phyloP scores from a whole-genome alignment of 2,329 filamentous ascomycete species.

The Colletotrichum coccodes region DNA sequence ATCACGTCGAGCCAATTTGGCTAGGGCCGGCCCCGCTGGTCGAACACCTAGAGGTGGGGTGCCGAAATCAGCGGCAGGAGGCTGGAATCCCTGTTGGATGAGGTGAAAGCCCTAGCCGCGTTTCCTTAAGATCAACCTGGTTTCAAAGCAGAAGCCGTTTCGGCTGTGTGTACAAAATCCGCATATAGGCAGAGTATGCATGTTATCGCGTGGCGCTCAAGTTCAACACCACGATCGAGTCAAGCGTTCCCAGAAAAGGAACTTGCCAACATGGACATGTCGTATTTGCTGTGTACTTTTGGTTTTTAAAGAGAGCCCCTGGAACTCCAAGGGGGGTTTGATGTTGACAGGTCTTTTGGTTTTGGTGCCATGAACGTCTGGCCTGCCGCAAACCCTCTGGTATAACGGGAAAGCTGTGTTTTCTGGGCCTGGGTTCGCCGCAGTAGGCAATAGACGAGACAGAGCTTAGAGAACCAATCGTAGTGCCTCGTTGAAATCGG shows the following conservation, averaged over 20 bases:
- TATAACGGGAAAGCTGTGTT: not conserved
- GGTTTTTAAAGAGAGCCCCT: not conserved
- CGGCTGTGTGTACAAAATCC: not conserved
- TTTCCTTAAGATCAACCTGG: not conserved
- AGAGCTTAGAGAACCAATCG: not conserved
- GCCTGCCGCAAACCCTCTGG: not conserved
- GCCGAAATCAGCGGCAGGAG: constrained; percentile 1
- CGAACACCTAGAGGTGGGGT: constrained; percentile 1
- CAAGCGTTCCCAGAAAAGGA: no score
- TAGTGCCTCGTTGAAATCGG: not conserved
- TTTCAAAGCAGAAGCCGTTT: not conserved
- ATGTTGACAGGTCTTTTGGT: not conserved
- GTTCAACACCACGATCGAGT: not conserved
- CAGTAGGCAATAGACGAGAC: not conserved
- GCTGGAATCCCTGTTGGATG: not conserved
- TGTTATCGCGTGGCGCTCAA: not conserved
- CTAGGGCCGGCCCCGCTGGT: constrained; percentile 12
- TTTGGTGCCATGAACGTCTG: not conserved
- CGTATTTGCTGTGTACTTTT: no score
- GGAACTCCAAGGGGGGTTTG: no score
- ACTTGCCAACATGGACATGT: not conserved
- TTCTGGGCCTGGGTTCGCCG: not conserved
- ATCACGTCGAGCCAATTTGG: not conserved
- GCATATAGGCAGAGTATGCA: not conserved
- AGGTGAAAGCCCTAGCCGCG: not conserved